Evolutionary conservation across 352 stramenopile genomes (phyloP), one percentile per base, ranked within the genome.

Genomic region (Pythium insidiosum): DNA sequence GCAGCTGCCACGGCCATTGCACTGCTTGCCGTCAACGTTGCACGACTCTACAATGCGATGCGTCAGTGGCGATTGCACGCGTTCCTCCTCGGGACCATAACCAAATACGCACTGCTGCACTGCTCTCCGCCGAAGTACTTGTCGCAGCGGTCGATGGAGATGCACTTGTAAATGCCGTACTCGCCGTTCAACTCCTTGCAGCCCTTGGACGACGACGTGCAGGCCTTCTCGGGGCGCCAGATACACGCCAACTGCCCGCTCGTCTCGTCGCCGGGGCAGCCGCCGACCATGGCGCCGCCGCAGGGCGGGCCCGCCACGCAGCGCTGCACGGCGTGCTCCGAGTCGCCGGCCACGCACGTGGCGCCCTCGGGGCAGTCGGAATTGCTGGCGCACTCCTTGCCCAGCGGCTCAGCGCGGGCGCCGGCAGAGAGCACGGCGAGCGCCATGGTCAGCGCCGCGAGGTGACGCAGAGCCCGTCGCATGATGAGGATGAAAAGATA

Each of bases 241-340:
- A 88, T 83, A 50, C 80, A 92, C 35, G 75, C 69, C 34, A 92
- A 52, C 46, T 86, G 70, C 6, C 80, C 80, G 26, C 58, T 85
- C 18, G 13, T 44, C 11, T 59, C 50, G 50, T 88, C 71, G 21
- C 61, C 63, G 11, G 80, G 80, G 35, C 80, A 92, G 31, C 61
- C 73, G 22, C 80, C 80, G 13, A 58, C 46, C 7, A 47, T 34
- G 2, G 47, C 44, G 29, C 73, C 80, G 47, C 70, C 66, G 50
- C 80, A 92, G 6, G 56, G 63, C 16, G 63, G 31, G 21, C 72
- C 73, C 0, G 66, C 58, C 35, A 92, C 80, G 43, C 80, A 92
- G 22, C 64, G 62, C 63, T 90, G 80, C 21, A 92, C 68, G 15
- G 71, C 24, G 9, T 48, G 43, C 24, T 52, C 56, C 22, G 77